Conservation (phyloP, 1,139 yeast genomes). For the Eremothecium coryli region DNA sequence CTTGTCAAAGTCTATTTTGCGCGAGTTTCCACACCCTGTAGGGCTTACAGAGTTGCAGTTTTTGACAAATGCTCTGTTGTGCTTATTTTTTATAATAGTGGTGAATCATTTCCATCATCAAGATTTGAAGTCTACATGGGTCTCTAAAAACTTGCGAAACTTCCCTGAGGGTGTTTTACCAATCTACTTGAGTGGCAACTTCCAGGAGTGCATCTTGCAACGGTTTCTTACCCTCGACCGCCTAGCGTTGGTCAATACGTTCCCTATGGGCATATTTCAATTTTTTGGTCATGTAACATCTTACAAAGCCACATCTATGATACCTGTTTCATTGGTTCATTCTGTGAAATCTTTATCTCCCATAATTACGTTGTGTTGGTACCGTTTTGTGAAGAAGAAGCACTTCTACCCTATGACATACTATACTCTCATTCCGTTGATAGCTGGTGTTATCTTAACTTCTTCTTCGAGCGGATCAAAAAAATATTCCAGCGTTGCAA, state of each 20-base stretch:
- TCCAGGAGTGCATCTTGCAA: conserved; percentile 24
- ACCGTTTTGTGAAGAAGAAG: conserved; percentile 49
- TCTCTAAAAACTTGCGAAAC: conserved; percentile 16
- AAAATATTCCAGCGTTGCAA: conserved; percentile 15
- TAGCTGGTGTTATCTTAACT: conserved; percentile 76
- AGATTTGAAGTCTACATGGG: conserved; percentile 5
- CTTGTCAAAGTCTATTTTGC: conserved; percentile 66
- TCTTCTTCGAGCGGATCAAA: conserved; percentile 30
- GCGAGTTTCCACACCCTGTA: conserved; percentile 64
- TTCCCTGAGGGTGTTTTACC: conserved; percentile 61
- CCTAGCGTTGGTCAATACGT: conserved; percentile 50
- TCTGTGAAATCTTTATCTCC: conserved; percentile 89
- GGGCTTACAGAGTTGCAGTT: conserved; percentile 84
- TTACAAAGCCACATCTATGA: conserved; percentile 77
- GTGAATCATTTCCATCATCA: conserved; percentile 23
- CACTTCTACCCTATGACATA: conserved; percentile 61
- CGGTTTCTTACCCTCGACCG: conserved; percentile 24
- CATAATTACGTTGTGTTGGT: conserved; percentile 73
- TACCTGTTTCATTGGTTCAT: conserved; percentile 87
- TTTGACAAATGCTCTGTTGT: conserved; percentile 50
- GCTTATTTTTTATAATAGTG: conserved; percentile 31
- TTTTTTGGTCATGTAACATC: conserved; percentile 83
- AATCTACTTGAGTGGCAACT: conserved; percentile 26
- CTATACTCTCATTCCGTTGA: conserved; percentile 64
- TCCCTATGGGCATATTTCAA: conserved; percentile 92